phyloP scores from a whole-genome alignment of 2,329 filamentous ascomycete species.

The Dryadomyces sulphureus region DNA sequence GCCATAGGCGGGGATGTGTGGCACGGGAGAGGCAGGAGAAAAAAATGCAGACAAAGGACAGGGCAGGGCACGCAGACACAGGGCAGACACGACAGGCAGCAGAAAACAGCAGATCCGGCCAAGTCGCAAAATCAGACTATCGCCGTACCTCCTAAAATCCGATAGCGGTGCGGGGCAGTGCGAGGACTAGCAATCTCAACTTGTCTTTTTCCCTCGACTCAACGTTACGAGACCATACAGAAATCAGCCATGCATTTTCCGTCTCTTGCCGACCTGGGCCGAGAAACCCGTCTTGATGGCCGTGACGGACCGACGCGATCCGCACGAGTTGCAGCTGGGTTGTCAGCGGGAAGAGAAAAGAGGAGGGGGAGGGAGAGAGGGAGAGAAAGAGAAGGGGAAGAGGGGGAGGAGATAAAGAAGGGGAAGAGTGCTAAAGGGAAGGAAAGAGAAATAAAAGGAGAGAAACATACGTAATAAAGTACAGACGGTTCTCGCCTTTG shows the following conservation, averaged over 20 bases:
- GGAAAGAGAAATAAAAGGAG: background rate
- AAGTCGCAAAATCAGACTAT: no score
- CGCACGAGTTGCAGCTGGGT: conserved; percentile 29
- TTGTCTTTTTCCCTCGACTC: no score
- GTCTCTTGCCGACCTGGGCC: conserved; percentile 97
- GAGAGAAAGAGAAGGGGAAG: conserved; percentile 50
- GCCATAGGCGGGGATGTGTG: background rate
- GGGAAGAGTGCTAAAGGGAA: no score
- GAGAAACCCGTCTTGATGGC: conserved; percentile 99
- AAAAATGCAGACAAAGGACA: background rate
- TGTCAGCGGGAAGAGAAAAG: background rate
- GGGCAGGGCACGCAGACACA: no score
- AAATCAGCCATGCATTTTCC: conserved; percentile 69
- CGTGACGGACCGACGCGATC: conserved; percentile 73
- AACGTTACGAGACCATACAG: background rate
- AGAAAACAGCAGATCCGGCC: no score
- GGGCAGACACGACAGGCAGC: no score
- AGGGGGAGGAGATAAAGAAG: conserved; percentile 8
- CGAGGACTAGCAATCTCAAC: no score
- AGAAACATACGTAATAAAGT: conserved; percentile 62
- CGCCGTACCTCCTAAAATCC: no score
- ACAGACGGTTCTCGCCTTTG: conserved; percentile 98
- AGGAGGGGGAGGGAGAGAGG: conserved; percentile 19
- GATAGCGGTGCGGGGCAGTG: no score
- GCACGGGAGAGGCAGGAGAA: background rate